Evolutionary conservation across 768 basidiomycete species (phyloP).

Genomic region (Filobasidium floriforme): DNA sequence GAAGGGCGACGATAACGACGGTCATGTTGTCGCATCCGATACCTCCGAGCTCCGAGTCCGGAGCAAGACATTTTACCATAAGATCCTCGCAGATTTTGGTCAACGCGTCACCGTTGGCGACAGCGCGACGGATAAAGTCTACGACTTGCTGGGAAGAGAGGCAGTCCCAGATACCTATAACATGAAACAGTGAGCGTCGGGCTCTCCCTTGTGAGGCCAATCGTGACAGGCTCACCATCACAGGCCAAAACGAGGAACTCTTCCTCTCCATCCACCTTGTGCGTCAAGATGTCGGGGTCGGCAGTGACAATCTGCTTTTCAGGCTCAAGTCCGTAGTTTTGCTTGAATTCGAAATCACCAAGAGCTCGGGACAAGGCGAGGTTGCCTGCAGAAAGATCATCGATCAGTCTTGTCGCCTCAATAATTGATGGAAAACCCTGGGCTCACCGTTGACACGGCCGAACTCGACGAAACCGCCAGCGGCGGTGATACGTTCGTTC

Average conservation of each 20-base stretch:
- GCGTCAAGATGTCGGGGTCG: conserved; percentile 80
- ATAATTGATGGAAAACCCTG: conserved; percentile 24
- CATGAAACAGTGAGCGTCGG: conserved; percentile 50
- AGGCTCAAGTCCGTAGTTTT: conserved; percentile 68
- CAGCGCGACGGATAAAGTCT: conserved; percentile 72
- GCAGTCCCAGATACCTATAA: conserved; percentile 79
- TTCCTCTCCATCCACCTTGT: conserved; percentile 76
- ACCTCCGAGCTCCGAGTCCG: conserved; percentile 83
- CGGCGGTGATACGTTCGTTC: conserved; percentile 72
- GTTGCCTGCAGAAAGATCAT: conserved; percentile 57
- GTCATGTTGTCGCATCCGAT: conserved; percentile 99
- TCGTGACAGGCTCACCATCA: conserved; percentile 58
- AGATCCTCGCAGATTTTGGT: conserved; percentile 79
- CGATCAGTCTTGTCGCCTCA: background rate
- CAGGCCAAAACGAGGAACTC: conserved; percentile 96
- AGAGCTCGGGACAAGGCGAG: conserved; percentile 88
- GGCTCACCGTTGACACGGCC: conserved; percentile 85
- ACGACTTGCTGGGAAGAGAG: conserved; percentile 84
- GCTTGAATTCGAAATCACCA: conserved; percentile 98
- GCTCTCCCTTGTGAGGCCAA: background rate
- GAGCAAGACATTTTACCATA: conserved; percentile 87
- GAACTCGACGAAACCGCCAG: conserved; percentile 92
- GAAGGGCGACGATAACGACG: conserved; percentile 75
- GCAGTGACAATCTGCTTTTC: conserved; percentile 92
- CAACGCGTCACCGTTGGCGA: conserved; percentile 71